Conservation (phyloP, 805 yeast genomes). For the Brettanomyces sp. region DNA sequence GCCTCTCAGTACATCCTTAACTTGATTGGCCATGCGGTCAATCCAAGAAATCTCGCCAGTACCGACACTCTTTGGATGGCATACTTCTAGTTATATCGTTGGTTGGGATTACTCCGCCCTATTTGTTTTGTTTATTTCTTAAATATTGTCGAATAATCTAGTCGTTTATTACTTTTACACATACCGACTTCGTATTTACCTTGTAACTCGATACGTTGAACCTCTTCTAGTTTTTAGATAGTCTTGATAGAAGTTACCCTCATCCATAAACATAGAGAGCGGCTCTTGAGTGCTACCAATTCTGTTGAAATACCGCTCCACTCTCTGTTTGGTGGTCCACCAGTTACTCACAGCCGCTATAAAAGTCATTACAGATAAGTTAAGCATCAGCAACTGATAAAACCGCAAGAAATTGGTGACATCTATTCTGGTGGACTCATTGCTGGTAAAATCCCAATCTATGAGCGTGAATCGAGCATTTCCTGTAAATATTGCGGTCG, state of each 20-base stretch:
- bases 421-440: conserved; percentile 8
- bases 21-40: conserved; percentile 87
- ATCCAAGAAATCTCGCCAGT: conserved; percentile 85
- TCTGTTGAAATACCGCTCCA: conserved; percentile 18
- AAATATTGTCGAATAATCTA: neutral
- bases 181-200: neutral
- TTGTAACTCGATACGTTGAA: neutral
- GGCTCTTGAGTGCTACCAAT: conserved; percentile 13
- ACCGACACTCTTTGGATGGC: conserved; percentile 96
- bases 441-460: conserved; percentile 8
- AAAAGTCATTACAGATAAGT: conserved; percentile 12
- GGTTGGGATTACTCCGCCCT: neutral
- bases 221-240: conserved; percentile 11
- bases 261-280: conserved; percentile 4
- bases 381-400: conserved; percentile 18
- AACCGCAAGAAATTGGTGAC: conserved; percentile 13
- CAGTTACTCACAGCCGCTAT: conserved; percentile 15
- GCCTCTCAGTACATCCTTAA: conserved; percentile 88
- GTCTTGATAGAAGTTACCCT: conserved; percentile 13
- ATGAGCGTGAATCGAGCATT: conserved; percentile 6
- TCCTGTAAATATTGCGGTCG: conserved; percentile 10
- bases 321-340: conserved; percentile 15
- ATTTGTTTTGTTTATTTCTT: neutral
- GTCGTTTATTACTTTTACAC: neutral
- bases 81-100: conserved; percentile 43